These are phyloP conservation scores for Yueomyces sinensis DNA, from an alignment of 805 yeast genomes.

Conservation along the genomic window DNA sequence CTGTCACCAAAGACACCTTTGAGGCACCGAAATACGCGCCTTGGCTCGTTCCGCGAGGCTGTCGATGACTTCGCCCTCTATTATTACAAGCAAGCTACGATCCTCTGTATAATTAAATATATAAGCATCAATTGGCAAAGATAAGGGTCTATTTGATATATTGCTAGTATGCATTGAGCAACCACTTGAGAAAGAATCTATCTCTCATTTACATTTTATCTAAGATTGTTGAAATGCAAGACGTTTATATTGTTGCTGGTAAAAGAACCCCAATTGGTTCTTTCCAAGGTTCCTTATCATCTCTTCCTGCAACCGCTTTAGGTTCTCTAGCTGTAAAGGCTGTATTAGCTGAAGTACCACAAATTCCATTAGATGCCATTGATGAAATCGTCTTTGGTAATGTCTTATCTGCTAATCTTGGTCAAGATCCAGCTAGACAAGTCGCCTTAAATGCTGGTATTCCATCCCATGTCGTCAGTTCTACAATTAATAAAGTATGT, in stretches of 20 bases:
- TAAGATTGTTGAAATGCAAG: too few species aligned
- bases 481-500: slow-evolving; percentile 93
- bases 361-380: slow-evolving; percentile 49
- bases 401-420: slow-evolving; percentile 83
- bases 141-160: too few species aligned
- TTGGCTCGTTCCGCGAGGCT: too few species aligned
- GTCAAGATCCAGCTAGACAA: slow-evolving; percentile 98
- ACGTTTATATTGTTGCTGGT: slow-evolving; percentile 78
- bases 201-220: too few species aligned
- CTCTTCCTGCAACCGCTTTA: slow-evolving; percentile 68
- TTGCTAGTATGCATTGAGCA: too few species aligned
- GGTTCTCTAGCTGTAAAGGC: slow-evolving; percentile 90
- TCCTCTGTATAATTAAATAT: too few species aligned
- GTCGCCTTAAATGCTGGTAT: slow-evolving; percentile 88
- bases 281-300: slow-evolving; percentile 71
- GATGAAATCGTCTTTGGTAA: slow-evolving; percentile 91
- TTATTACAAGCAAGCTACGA: too few species aligned
- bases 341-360: slow-evolving; percentile 73
- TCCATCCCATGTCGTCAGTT: slow-evolving; percentile 65
- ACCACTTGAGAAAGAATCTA: too few species aligned
- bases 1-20: too few species aligned
- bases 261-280: slow-evolving; percentile 96
- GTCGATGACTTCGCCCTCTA: too few species aligned
- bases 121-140: too few species aligned
- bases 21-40: too few species aligned